Conservation (phyloP, 2,329 filamentous ascomycete genomes). For the Chlorencoelia australis region DNA sequence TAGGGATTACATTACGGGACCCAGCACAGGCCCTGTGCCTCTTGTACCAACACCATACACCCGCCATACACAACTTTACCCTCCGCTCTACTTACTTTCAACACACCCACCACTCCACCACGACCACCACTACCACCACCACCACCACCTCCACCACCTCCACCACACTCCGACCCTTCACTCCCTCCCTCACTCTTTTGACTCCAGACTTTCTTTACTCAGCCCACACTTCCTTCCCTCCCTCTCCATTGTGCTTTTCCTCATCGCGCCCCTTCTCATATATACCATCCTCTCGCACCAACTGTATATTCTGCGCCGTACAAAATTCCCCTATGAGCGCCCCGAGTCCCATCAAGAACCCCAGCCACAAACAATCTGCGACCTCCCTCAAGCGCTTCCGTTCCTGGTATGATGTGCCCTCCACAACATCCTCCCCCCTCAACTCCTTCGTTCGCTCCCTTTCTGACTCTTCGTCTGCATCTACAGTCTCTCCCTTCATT, state of each 20-base stretch:
- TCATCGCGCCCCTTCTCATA: not conserved
- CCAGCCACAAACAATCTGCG: slow-evolving; percentile 1
- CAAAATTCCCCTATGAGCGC: too few relatives aligned
- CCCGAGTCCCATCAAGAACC: too few relatives aligned
- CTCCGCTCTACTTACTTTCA: not conserved
- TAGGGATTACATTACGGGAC: too few relatives aligned
- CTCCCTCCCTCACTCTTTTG: too few relatives aligned
- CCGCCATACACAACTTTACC: not conserved
- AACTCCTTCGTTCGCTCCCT: slow-evolving; percentile 3
- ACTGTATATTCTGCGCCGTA: not conserved
- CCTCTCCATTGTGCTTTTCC: too few relatives aligned
- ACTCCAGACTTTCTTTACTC: too few relatives aligned
- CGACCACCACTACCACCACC: slow-evolving; percentile 6
- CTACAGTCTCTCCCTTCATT: slow-evolving; percentile 17
- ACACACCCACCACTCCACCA: not conserved
- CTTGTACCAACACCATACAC: not conserved
- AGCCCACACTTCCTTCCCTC: too few relatives aligned
- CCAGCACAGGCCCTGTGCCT: not conserved
- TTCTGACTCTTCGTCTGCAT: not conserved
- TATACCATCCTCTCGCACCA: not conserved
- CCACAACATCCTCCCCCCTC: slow-evolving; percentile 2
- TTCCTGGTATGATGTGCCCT: slow-evolving; percentile 4
- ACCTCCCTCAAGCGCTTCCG: slow-evolving; percentile 1
- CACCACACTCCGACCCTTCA: too few relatives aligned
- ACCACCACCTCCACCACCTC: too few relatives aligned